Evolutionary conservation across 805 yeast genomes (phyloP), one percentile per base, ranked within the genome.

Genomic region (Saturnispora dispora): DNA sequence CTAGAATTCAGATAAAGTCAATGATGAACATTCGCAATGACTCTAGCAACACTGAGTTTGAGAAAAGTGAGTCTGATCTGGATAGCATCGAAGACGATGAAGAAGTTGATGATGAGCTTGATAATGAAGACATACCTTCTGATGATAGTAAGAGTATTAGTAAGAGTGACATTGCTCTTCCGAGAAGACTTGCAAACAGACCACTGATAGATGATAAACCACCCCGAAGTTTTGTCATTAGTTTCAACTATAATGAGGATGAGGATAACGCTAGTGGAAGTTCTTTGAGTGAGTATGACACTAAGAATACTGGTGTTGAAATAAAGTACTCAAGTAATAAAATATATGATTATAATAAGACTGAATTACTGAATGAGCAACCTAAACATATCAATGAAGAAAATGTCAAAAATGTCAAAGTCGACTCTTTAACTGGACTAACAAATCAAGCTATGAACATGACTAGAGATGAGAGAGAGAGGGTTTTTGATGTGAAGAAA

Each of bases 161-260:
- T 8, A 40, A 13, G 5, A 30, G 10, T 11, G 33, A 11, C 5
- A 11, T 30, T 18, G 37, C 32, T 40, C 39, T 60, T 27, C 60
- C 67, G 30, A 23, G 52, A 46, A 47, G 63, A 36, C 51, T 65
- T 30, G 63, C 62, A 1, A 46, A 56, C 3, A 45, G 68, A 6
- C 65, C 64, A 0, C 22, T 36, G 0, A 45, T 63, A 13, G 62
- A 56, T 13, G 68, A 66, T 44, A 64, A 60, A 50, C 74, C 74
- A 1, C 68, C 69, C 11, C 62, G 57, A 48, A 48, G 63, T 17
- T 64, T 63, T 49, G 59, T 63, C 2, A 63, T 66, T 1, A 57
- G 55, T 20, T 66, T 66, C 45, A 53, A 59, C 36, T 62, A 55
- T 45, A 53, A 55, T 20, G 46, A 33, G 13, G 53, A 50, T 17